A percentile compares a stretch with the other conserved stretches of the same genome.
Conservation (phyloP, 169 alveolate genomes). For the Plasmodium gallinaceum region DNA sequence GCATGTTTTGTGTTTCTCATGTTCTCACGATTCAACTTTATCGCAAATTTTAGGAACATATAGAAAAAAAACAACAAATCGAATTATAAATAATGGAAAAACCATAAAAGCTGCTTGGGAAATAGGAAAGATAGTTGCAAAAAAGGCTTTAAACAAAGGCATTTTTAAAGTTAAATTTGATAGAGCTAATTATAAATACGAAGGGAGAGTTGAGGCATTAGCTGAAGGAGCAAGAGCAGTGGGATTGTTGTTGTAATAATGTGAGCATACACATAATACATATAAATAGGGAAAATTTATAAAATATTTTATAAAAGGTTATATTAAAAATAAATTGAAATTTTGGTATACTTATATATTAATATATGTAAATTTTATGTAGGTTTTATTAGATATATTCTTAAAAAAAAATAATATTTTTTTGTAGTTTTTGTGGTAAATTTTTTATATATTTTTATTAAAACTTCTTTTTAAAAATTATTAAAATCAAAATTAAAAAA, state of each 20-base stretch:
- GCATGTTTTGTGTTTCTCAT: slow-evolving; percentile 78
- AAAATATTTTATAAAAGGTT: no score
- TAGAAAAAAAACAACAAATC: slow-evolving; percentile 80
- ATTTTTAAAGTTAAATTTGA: slow-evolving; percentile 82
- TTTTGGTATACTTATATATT: no score
- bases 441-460: background rate
- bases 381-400: no score
- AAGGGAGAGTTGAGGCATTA: slow-evolving; percentile 84
- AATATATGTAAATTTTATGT: no score
- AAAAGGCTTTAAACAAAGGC: slow-evolving; percentile 82
- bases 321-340: no score
- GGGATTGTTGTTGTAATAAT: slow-evolving; percentile 78
- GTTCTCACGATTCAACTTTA: slow-evolving; percentile 78
- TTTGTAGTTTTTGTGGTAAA: background rate
- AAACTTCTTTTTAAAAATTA: background rate
- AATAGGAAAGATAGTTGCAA: slow-evolving; percentile 82
- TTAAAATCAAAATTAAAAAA: no score
- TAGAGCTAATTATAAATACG: slow-evolving; percentile 83
- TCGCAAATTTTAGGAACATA: slow-evolving; percentile 79
- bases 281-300: no score
- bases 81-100: slow-evolving; percentile 81
- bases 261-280: no score
- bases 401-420: background rate
- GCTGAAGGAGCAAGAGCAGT: slow-evolving; percentile 89
- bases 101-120: slow-evolving; percentile 84